Evolutionary conservation across 169 alveolate species (phyloP), one percentile per base, ranked within the genome.

Genomic region (Plasmodium yoelii): DNA sequence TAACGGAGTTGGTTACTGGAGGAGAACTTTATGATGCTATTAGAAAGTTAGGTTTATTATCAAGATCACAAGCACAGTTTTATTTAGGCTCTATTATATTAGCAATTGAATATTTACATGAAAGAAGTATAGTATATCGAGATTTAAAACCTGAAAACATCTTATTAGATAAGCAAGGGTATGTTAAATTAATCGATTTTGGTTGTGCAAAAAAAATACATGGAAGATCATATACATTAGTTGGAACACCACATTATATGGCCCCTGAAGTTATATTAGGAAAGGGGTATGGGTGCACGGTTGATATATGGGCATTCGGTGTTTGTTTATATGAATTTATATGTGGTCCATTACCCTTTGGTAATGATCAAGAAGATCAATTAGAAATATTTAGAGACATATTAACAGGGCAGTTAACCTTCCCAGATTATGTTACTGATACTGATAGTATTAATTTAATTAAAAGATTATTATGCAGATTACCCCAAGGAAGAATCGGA

Each of bases 301-400:
- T 97, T 46, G 99, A 99, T 88, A 95, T 96, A 7, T 99, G 99
- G 99, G 95, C 99, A 12, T 92, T 98, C 60, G 99, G 99, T n/a
- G 96, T 98, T 10, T 97, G 99, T 74, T 95, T 99, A n/a, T 99
- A 96, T 92, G 99, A 98, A 88, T 98, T 99, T 87, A 91, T 99
- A 84, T 97, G 99, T 87, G 99, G 99, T 0, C 97, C 96, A 22
- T 97, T 98, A 15, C 99, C 99, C 13, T 99, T 98, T 88, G 99
- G 99, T 7, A 97, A 94, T 74, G 99, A 96, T 86, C 99, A 97
- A 15, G 98, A 96, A 34, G 99, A 98, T 88, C 99, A 98, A 49
- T 94, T 97, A 59, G 98, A 96, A 87, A 96, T 97, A 18, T 98
- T 98, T 92, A 94, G 98, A 88, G 98, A 96, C 59, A 97, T 97